Percentiles rank a stretch among this genome's conserved stretches.
phyloP scores from a whole-genome alignment of 345 rosid genomes.

The Aquilaria sinensis region DNA sequence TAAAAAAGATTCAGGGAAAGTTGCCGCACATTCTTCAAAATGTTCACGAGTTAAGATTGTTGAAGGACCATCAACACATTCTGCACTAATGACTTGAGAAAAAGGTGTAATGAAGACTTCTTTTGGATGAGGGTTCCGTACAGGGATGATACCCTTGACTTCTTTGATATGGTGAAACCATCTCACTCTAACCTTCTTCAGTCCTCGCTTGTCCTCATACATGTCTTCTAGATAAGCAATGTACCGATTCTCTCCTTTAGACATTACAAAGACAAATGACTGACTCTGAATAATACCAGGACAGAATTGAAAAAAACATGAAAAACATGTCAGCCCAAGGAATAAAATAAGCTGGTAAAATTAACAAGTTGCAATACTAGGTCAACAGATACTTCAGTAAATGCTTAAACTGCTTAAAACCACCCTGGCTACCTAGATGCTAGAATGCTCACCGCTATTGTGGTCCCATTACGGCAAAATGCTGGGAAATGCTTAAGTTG shows the following conservation, averaged over 20 bases:
- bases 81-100: slow-evolving; percentile 94
- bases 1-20: slow-evolving; percentile 55
- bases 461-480: slow-evolving; percentile 80
- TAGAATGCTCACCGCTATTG: slow-evolving; percentile 56
- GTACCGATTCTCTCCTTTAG: slow-evolving; percentile 69
- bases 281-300: slow-evolving; percentile 44
- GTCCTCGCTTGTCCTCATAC: slow-evolving; percentile 96
- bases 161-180: slow-evolving; percentile 94
- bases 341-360: too few relatives aligned
- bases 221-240: slow-evolving; percentile 96
- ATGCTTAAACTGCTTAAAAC: too few relatives aligned
- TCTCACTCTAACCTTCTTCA: slow-evolving; percentile 87
- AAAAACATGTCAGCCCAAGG: slow-evolving; percentile 2
- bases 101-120: slow-evolving; percentile 92
- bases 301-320: slow-evolving; percentile 9
- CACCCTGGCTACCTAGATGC: not conserved
- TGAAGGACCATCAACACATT: slow-evolving; percentile 92
- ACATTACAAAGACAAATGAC: slow-evolving; percentile 94
- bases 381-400: too few relatives aligned
- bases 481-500: slow-evolving; percentile 89
- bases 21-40: slow-evolving; percentile 56
- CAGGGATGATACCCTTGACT: slow-evolving; percentile 69
- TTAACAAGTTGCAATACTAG: too few relatives aligned
- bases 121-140: slow-evolving; percentile 74
- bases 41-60: slow-evolving; percentile 75